Base-by-base conservation (phyloP, 2,329 filamentous ascomycete species). In the Coniochaeta sp. region DNA sequence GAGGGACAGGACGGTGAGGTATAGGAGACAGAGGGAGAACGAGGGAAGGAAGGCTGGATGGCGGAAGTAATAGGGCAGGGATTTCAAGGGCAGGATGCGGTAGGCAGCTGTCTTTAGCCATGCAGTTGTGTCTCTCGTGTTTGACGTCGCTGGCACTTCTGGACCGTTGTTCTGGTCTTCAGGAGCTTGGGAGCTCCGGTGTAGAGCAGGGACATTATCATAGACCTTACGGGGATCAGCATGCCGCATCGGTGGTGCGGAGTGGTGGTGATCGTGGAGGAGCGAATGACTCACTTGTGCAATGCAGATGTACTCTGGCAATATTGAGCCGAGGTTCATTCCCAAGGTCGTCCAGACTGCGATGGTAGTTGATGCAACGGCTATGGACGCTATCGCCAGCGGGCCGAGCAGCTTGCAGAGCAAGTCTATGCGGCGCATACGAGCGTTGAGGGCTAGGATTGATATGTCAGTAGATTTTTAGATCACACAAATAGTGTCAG, bases 1-100 rank as follows among this genome's bases (percentile, higher is more conserved):
- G 64, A 86, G 85, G 7, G 77, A 79, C 3, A 87, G 72, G 0
- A 86, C 83, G 0, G 83, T 89, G 57, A 88, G 74, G 67, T 88
- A 88, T 1, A 88, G 79, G 0, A 89, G 70, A 0, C 83, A 77
- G 0, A 82, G 73, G 0, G 85, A 75, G 57, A 89, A 77, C 0
- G 86, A 89, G 0, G 87, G 81, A 0, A 87, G 72, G 63, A 88
- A 82, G 0, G 81, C 84, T 0, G 72, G 74, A 62, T 88, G 84
- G 3, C 69, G 66, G 61, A 82, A 65, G 67, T 88, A 89, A 33
- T 76, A 74, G 0, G 66, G 47, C 8, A 76, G 61, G 1, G 71
- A 69, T 0, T 66, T 60, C 1, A 69, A 61, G 24, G 64, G 69
- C 14, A 67, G 64, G 24, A 66, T 65, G 64, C 38, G 67, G 57